Evolutionary conservation across 345 rosid species (phyloP), one percentile per base, ranked within the genome.

Genomic region (Boechera divaricarpa): DNA sequence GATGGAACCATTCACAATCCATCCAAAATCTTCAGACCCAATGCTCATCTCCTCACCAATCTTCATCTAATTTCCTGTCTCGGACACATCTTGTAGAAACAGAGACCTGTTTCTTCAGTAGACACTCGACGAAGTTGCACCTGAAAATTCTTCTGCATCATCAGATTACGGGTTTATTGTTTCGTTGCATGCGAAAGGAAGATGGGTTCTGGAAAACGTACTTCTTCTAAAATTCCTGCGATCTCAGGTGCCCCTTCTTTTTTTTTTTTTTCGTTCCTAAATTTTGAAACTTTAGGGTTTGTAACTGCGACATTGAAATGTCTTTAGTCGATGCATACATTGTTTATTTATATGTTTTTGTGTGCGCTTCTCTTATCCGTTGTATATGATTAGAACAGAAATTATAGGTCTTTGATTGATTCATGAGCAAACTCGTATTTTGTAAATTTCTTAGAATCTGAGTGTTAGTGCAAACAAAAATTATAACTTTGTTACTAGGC

Each of bases 171-270:
- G 32, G n/a, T 57, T 13, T 2, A 10, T 57, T 47, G 72, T 6
- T 15, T 57, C 49, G 59, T 66, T 36, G 67, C 41, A 48, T 56
- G 73, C 58, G 29, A 55, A 56, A 45, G 62, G 10, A 16, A 56
- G 10, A 77, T 71, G 81, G 67, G 67, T 77, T 77, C 72, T 38
- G 42, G 12, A 18, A 77, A 77, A 47, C 67, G 47, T 18, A 53
- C 28, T 57, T 48, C 66, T 28, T 56, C 66, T 38, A 42, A 24
- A 29, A 48, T 16, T 77, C 72, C 66, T 35, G 61, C 55, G 15
- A 71, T 77, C 81, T 77, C 81, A 77, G 81, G 81, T 77, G 39
- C 51, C 18, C 51, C 29, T 2, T 7, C 1, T 16, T 33, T 41
- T 0, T 48, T 69, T 32, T 16, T 41, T 0, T 49, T 69, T 32